Conservation (phyloP, 805 yeast genomes). For the Starmerella ratchasimensis region DNA sequence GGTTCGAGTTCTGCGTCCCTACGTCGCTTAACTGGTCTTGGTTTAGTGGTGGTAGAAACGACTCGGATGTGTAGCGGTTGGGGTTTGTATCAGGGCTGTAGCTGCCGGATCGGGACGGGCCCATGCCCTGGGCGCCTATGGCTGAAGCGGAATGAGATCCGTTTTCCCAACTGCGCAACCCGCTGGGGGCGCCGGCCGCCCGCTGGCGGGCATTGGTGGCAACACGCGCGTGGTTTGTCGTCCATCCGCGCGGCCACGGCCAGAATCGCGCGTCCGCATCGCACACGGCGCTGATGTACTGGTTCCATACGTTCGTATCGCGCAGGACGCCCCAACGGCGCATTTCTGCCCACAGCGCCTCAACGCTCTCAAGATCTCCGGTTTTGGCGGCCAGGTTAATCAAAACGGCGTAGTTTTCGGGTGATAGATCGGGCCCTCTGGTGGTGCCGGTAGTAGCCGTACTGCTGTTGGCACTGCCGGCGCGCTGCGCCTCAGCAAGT, state of each 20-base stretch:
- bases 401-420: constrained; percentile 17
- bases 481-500: constrained; percentile 11
- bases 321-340: constrained; percentile 12
- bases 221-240: constrained; percentile 1
- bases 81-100: neutral
- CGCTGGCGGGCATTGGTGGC: neutral
- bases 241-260: constrained; percentile 17
- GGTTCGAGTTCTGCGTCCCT: neutral
- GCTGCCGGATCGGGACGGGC: neutral
- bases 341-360: constrained; percentile 22
- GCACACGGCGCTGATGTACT: constrained; percentile 24
- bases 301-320: constrained; percentile 25
- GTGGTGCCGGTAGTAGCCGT: neutral
- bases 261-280: constrained; percentile 23
- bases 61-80: neutral
- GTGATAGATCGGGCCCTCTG: neutral
- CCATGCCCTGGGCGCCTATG: neutral
- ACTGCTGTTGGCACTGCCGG: no score
- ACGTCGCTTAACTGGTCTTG: neutral
- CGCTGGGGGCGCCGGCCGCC: no score
- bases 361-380: constrained; percentile 16
- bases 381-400: constrained; percentile 22
- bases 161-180: no score
- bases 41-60: neutral
- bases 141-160: neutral